These are phyloP conservation scores for Pluteus cervinus DNA, from an alignment of 768 basidiomycete species.

Conservation along the genomic window DNA sequence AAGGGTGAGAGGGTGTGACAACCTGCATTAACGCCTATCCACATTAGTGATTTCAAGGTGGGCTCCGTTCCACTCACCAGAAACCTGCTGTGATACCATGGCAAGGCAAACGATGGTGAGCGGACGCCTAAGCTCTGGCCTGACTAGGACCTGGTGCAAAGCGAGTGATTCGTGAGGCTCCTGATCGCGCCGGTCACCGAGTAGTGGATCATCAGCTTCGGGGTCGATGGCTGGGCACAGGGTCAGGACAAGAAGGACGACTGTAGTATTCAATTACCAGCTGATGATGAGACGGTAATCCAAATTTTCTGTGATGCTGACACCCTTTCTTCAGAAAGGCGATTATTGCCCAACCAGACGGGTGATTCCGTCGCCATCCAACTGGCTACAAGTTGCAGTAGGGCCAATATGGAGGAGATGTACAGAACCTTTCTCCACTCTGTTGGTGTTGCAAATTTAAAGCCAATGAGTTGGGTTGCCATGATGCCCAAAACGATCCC, in stretches of 20 bases:
- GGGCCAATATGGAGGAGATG: constrained; percentile 50
- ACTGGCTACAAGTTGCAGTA: constrained; percentile 51
- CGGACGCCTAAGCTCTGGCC: constrained; percentile 53
- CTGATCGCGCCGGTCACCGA: constrained; percentile 25
- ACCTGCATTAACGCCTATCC: constrained; percentile 75
- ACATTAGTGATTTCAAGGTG: no score
- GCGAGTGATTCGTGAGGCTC: constrained; percentile 31
- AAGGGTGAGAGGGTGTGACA: constrained; percentile 2
- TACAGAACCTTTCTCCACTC: constrained; percentile 70
- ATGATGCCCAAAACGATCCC: constrained; percentile 84
- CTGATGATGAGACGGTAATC: constrained; percentile 27
- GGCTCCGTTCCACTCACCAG: no score
- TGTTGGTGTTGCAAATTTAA: constrained; percentile 61
- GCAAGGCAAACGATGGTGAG: constrained; percentile 61
- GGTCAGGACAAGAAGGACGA: background rate
- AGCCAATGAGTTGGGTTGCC: constrained; percentile 74
- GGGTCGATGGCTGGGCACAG: constrained; percentile 5
- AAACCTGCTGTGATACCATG: constrained; percentile 77
- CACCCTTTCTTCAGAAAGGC: constrained; percentile 44
- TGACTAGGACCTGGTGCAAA: constrained; percentile 44
- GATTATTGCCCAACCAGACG: constrained; percentile 51
- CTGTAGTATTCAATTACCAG: constrained; percentile 16
- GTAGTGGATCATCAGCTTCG: constrained; percentile 35
- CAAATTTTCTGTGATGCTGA: constrained; percentile 46
- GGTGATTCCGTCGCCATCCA: constrained; percentile 65